Evolutionary conservation across 2,329 filamentous ascomycete genomes (phyloP), one percentile per base, ranked within the genome.

Genomic region (Talaromyces albobiverticillius): DNA sequence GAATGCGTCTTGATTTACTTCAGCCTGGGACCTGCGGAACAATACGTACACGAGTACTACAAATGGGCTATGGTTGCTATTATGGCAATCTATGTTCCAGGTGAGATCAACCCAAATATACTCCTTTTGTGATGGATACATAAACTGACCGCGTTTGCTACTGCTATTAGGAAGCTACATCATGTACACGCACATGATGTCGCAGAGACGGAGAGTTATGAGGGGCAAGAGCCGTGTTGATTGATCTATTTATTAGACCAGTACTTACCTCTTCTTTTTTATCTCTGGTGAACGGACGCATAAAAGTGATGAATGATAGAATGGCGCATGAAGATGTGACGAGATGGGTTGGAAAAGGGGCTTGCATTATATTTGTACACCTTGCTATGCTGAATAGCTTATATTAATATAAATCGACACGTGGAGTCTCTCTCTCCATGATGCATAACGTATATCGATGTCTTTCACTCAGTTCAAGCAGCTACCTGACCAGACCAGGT

Each of bases 111-210:
- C 26, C 3, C 20, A 40, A 6, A 5, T 16, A 2, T 22, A 25
- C 14, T 40, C 13, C 20, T 31, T 29, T 16, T 50, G 11, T 36
- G 11, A 23, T 26, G 22, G 32, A 51, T 7, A 20, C 3, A 16
- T 3, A 7, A 20, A 32, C 45, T 42, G 16, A 49, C 16, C 1
- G 31, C 13, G 5, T 29, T 29, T 29, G n/a, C n/a, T n/a, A n/a
- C n/a, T n/a, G n/a, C 26, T 6, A 29, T 18, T 36, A 87, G 90
- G 76, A 66, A 83, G 89, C 3, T 95, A 94, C 65, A 82, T 95
- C 53, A 75, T 97, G 55, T 97, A 94, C 69, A 90, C 89, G 20
- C 89, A 99, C 73, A 97, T 99, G 94, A 89, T 97, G 79, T 80
- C 81, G 58, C 94, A 99, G 80, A 81, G 93, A 62, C 81, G 83